Conservation (phyloP, 106 monocot genomes). For the Ottelia alismoides region DNA sequence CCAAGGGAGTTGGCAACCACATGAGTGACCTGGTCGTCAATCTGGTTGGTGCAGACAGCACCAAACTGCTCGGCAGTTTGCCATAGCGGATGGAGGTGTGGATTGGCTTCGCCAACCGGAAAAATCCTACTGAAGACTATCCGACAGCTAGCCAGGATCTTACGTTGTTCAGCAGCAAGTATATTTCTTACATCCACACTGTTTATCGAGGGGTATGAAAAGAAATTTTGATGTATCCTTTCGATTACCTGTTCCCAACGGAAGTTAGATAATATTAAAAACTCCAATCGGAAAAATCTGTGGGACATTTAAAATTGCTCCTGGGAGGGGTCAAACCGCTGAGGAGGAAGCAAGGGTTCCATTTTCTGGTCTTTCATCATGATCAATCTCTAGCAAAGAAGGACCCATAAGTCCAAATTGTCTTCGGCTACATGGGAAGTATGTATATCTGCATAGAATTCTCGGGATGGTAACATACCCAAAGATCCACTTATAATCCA, state of each 20-base stretch:
- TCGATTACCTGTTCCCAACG: slow-evolving; percentile 65
- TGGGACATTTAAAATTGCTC: not conserved
- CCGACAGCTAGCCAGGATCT: slow-evolving; percentile 63
- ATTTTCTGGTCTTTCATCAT: slow-evolving; percentile 86
- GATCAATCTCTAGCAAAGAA: slow-evolving; percentile 91
- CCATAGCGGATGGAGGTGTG: slow-evolving; percentile 85
- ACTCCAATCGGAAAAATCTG: too few species aligned
- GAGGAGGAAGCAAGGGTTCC: slow-evolving; percentile 83
- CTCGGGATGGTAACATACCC: too few species aligned
- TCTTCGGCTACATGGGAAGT: slow-evolving; percentile 85
- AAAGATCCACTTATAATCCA: too few species aligned
- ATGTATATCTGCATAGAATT: slow-evolving; percentile 68
- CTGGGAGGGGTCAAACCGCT: slow-evolving; percentile 30
- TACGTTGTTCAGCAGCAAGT: slow-evolving; percentile 73
- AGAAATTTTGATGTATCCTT: slow-evolving; percentile 72
- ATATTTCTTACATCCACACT: slow-evolving; percentile 85
- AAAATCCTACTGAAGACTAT: slow-evolving; percentile 96
- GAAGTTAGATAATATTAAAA: too few species aligned
- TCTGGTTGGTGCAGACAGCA: slow-evolving; percentile 75
- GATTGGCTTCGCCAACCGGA: slow-evolving; percentile 82
- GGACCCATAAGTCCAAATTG: slow-evolving; percentile 93
- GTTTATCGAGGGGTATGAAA: slow-evolving; percentile 48
- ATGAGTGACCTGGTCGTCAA: slow-evolving; percentile 92
- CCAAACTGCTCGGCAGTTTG: slow-evolving; percentile 98
- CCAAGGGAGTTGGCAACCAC: slow-evolving; percentile 90